phyloP scores from a whole-genome alignment of 345 rosid species.

The Eucalyptus sp. region DNA sequence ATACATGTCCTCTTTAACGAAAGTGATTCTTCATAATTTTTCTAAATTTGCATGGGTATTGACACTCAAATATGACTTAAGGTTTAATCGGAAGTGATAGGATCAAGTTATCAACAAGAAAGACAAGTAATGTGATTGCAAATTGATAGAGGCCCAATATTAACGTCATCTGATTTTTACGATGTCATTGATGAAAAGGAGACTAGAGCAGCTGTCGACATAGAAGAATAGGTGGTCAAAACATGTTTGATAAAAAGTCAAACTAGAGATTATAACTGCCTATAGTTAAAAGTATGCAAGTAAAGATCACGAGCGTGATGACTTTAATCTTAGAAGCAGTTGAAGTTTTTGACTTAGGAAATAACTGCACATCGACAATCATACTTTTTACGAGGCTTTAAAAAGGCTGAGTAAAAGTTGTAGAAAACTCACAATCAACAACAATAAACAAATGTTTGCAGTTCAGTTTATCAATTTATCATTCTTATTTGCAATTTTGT shows the following conservation, averaged over 20 bases:
- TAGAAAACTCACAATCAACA: too few species aligned
- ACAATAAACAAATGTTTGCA: accelerated
- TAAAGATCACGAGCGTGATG: too few species aligned
- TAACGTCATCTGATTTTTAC: not conserved
- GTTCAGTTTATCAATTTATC: not conserved
- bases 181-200: not conserved
- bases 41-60: too few species aligned
- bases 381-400: not conserved
- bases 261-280: not conserved
- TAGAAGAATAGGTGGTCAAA: not conserved
- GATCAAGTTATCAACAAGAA: not conserved
- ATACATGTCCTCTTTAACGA: not conserved
- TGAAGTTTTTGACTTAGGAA: not conserved
- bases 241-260: not conserved
- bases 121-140: not conserved
- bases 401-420: accelerated
- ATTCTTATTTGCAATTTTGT: not conserved
- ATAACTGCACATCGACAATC: not conserved
- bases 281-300: too few species aligned
- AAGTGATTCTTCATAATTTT: too few species aligned
- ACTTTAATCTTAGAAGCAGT: not conserved
- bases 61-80: not conserved
- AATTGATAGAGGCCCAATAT: not conserved
- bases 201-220: not conserved
- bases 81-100: not conserved